phyloP scores from a whole-genome alignment of 2,329 filamentous ascomycete species.

The Ophiostoma tasmaniense region DNA sequence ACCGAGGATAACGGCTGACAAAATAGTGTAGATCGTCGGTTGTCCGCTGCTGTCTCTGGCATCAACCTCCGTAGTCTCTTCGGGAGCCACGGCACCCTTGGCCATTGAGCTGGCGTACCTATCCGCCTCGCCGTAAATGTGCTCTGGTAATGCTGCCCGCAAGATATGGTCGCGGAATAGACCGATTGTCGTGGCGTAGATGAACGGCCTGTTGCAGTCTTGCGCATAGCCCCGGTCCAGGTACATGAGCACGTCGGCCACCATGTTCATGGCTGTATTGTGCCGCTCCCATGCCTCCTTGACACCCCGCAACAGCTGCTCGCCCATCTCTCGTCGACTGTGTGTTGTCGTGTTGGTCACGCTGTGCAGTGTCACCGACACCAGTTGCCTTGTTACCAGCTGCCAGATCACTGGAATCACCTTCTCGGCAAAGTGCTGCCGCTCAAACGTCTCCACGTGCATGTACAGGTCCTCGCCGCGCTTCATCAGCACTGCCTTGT shows the following conservation, averaged over 20 bases:
- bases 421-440: constrained; percentile 65
- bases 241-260: constrained; percentile 69
- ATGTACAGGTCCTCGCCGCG: constrained; percentile 76
- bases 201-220: constrained; percentile 62
- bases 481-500: constrained; percentile 87
- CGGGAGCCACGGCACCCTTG: not conserved
- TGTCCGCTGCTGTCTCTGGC: constrained; percentile 21
- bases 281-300: constrained; percentile 81
- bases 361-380: constrained; percentile 51
- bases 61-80: not conserved
- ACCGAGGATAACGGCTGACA: constrained; percentile 77
- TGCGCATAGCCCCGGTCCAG: constrained; percentile 79
- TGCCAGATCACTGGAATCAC: constrained; percentile 63
- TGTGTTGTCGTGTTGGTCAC: constrained; percentile 55
- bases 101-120: constrained; percentile 4
- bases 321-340: constrained; percentile 71
- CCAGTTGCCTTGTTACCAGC: constrained; percentile 61
- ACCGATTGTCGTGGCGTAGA: constrained; percentile 77
- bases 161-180: constrained; percentile 84
- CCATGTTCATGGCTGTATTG: constrained; percentile 87
- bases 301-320: constrained; percentile 70
- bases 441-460: constrained; percentile 70
- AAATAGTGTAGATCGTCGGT: constrained; percentile 56
- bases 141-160: constrained; percentile 35
- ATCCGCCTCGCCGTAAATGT: constrained; percentile 11